Base-by-base conservation (phyloP, 257 asterid genomes). In the Fraxinus americana region DNA sequence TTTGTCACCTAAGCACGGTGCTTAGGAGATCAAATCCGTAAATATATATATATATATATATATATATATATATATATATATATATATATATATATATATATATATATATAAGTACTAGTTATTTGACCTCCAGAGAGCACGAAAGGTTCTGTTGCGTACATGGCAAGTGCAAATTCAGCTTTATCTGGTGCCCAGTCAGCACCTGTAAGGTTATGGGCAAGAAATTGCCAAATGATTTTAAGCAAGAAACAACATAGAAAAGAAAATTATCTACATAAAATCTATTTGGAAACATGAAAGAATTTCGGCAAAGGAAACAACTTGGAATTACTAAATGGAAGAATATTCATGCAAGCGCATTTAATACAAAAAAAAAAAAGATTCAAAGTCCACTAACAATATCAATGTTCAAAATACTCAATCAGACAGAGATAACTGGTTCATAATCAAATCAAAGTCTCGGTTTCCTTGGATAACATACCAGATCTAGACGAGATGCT, bases 111-210 rank as follows among this genome's bases (percentile, higher is more conserved):
- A 4, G 14, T 41, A 57, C 38, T 50, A 81, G 75, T 71, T 2
- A 30, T 50, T 17, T 67, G 70, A 94, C 98, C 98, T 90, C 98
- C 98, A 77, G 98, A 94, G 50, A 94, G 96, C 84, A 94, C 97
- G 82, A 84, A 92, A 74, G 98, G 97, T 78, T 94, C 98, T 45
- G 89, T 86, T 70, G 93, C 94, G 76, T 89, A 85, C 93, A 88
- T 89, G 78, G 97, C 90, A 63, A 94, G 92, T 5, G 98, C 98
- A 73, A 91, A 91, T 80, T 94, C 97, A 41, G 97, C 98, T 83
- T 91, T 86, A 74, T 94, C 97, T 82, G 85, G 85, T 94, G 98
- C 41, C 97, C 98, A 70, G 90, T 88, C 78, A 94, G 86, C 78
- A 86, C 77, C 98, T 92, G 96, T 84, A 83, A 77, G 80, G 79